Evolutionary conservation across 2,329 filamentous ascomycete genomes (phyloP).

Genomic region (Seiridium cupressi): DNA sequence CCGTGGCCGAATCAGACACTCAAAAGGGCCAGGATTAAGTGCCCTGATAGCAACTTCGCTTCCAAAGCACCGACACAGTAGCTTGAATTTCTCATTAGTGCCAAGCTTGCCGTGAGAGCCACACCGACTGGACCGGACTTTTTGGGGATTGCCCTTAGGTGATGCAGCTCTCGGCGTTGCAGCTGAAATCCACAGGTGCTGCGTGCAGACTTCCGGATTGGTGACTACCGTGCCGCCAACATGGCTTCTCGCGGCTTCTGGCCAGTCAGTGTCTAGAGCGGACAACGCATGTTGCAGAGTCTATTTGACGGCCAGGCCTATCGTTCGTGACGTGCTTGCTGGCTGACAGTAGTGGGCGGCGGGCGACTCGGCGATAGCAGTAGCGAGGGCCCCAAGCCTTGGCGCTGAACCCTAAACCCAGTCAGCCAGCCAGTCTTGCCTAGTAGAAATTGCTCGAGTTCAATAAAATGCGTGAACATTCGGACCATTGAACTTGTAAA

Average conservation of each 20-base stretch:
- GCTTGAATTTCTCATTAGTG: slow-evolving; percentile 2
- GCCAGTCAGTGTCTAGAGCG: not conserved
- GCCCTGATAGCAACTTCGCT: not conserved
- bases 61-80: not conserved
- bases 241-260: not conserved
- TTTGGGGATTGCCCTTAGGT: slow-evolving; percentile 8
- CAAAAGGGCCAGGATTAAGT: not conserved
- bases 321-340: too few species aligned
- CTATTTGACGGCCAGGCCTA: too few species aligned
- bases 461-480: not conserved
- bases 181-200: not conserved
- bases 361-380: not conserved
- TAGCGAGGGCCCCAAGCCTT: not conserved
- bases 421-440: not conserved
- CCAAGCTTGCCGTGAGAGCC: not conserved
- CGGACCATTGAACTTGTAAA: too few species aligned
- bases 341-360: too few species aligned
- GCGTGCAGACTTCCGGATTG: too few species aligned
- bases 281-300: not conserved
- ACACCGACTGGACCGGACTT: slow-evolving; percentile 8
- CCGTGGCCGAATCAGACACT: not conserved
- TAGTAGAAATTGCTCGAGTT: not conserved
- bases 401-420: not conserved
- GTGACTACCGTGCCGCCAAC: too few species aligned
- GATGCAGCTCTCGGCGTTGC: slow-evolving; percentile 21